phyloP scores from a whole-genome alignment of 768 basidiomycete genomes.

The Podaxis sp. region DNA sequence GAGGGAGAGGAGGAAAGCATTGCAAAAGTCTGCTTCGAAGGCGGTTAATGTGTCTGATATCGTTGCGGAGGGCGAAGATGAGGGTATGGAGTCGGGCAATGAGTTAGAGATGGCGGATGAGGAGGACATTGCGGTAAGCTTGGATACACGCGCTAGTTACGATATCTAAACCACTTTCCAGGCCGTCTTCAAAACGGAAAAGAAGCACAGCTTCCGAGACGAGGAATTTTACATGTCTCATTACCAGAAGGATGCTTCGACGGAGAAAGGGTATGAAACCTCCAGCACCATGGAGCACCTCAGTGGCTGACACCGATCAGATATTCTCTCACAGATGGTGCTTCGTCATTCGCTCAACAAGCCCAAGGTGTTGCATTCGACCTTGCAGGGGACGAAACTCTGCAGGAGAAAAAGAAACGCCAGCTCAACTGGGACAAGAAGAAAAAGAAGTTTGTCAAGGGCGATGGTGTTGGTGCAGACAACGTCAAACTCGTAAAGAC shows the following conservation, averaged over 20 bases:
- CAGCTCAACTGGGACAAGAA: constrained; percentile 93
- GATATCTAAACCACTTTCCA: constrained; percentile 25
- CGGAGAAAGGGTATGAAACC: constrained; percentile 83
- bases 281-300: neutral
- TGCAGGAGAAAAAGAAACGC: constrained; percentile 50
- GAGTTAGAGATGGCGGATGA: constrained; percentile 76
- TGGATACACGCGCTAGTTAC: neutral
- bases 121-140: constrained; percentile 67
- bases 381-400: constrained; percentile 75
- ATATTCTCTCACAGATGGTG: constrained; percentile 88
- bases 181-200: constrained; percentile 66
- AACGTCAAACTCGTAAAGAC: constrained; percentile 93
- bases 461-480: constrained; percentile 83
- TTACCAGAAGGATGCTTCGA: constrained; percentile 80
- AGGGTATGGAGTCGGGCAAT: constrained; percentile 29
- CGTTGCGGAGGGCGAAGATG: constrained; percentile 34
- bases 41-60: constrained; percentile 35
- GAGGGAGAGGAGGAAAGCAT: constrained; percentile 82
- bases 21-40: constrained; percentile 63
- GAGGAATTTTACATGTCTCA: constrained; percentile 91
- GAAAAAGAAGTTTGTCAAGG: constrained; percentile 91
- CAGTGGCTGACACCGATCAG: constrained; percentile 36
- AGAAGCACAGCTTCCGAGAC: constrained; percentile 64
- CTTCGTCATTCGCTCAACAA: constrained; percentile 83
- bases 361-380: constrained; percentile 81